phyloP scores from a whole-genome alignment of 2,329 filamentous ascomycete species.

The Sclerotinia subarctica region DNA sequence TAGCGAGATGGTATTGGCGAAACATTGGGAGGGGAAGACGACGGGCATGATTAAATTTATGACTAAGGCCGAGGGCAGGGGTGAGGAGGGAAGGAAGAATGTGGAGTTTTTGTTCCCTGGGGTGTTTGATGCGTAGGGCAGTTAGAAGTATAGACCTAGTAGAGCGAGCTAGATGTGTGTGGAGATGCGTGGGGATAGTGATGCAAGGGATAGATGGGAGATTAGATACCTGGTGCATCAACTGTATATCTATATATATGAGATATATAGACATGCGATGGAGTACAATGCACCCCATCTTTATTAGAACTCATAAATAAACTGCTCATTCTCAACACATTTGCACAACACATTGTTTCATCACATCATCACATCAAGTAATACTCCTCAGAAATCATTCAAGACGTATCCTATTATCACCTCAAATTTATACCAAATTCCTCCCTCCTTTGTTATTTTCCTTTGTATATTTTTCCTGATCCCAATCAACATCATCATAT shows the following conservation, averaged over 20 bases:
- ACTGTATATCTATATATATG: background rate
- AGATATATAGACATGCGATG: background rate
- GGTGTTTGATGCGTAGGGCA: conserved; percentile 27
- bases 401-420: background rate
- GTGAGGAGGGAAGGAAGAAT: conserved; percentile 71
- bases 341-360: background rate
- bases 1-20: conserved; percentile 70
- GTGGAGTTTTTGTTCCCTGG: conserved; percentile 85
- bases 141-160: too few relatives aligned
- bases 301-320: background rate
- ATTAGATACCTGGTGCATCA: conserved; percentile 12
- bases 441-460: background rate
- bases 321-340: background rate
- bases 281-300: background rate
- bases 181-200: background rate
- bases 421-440: background rate
- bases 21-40: conserved; percentile 73
- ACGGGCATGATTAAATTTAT: conserved; percentile 78
- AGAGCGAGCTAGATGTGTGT: background rate
- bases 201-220: background rate
- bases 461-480: background rate
- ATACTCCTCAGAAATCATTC: too few relatives aligned
- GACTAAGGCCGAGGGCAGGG: conserved; percentile 74
- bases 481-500: background rate
- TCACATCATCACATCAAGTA: background rate